A percentile compares a stretch with the other conserved stretches of the same genome.
These are phyloP conservation scores for Juglanconis juglandina DNA, from an alignment of 2,329 filamentous ascomycete genomes.

Conservation along the genomic window DNA sequence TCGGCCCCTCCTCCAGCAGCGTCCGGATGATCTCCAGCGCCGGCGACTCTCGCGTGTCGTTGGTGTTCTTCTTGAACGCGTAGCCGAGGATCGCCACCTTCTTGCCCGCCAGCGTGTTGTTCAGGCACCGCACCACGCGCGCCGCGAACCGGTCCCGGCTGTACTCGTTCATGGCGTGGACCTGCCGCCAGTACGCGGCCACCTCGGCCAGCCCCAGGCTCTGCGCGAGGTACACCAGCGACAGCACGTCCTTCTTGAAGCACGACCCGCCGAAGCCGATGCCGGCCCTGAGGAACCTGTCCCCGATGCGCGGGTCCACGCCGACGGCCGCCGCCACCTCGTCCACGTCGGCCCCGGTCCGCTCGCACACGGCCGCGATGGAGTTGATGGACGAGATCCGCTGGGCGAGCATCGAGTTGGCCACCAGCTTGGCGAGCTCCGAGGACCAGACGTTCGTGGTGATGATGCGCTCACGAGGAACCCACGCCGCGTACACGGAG, in stretches of 20 bases:
- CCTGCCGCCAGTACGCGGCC: conserved; percentile 70
- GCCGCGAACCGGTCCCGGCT: conserved; percentile 66
- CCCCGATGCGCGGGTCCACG: conserved; percentile 67
- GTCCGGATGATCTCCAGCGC: conserved; percentile 65
- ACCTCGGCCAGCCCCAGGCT: conserved; percentile 67
- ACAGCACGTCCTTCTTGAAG: conserved; percentile 78
- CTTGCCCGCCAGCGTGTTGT: conserved; percentile 66
- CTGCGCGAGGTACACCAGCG: conserved; percentile 70
- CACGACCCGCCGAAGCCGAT: conserved; percentile 78
- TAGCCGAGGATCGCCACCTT: conserved; percentile 72
- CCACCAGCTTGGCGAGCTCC: conserved; percentile 73
- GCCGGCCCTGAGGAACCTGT: conserved; percentile 69
- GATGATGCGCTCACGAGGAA: conserved; percentile 63
- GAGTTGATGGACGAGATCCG: conserved; percentile 79
- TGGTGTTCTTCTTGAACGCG: conserved; percentile 77
- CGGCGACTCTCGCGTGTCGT: conserved; percentile 69
- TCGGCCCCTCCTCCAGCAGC: conserved; percentile 61
- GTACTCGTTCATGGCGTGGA: conserved; percentile 74
- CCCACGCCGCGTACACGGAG: conserved; percentile 68
- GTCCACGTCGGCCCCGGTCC: conserved; percentile 70
- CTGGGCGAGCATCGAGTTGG: conserved; percentile 78
- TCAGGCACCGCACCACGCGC: conserved; percentile 62
- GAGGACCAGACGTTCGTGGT: conserved; percentile 74
- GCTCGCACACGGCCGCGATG: conserved; percentile 75
- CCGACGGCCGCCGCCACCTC: conserved; percentile 68